Percentiles rank a stretch among this genome's conserved stretches.
These are phyloP conservation scores for Candida sanyiensis DNA, from an alignment of 805 yeast species.

Conservation along the genomic window DNA sequence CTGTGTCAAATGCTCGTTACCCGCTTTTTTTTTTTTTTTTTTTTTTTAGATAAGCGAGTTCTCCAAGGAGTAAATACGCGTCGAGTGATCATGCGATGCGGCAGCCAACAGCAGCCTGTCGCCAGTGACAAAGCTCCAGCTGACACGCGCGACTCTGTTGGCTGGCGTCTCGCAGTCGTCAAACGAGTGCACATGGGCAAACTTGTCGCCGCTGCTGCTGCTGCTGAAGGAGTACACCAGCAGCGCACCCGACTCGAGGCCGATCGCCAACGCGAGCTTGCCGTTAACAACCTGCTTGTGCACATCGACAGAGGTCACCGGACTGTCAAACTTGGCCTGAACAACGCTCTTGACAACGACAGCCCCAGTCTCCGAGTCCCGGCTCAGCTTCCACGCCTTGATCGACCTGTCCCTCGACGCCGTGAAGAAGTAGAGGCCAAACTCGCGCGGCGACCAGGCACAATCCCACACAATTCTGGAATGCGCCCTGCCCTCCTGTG, in stretches of 20 bases:
- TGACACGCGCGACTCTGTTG: constrained; percentile 53
- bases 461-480: constrained; percentile 93
- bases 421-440: constrained; percentile 58
- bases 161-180: constrained; percentile 47
- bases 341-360: constrained; percentile 30
- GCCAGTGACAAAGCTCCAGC: constrained; percentile 40
- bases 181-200: constrained; percentile 30
- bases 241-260: constrained; percentile 65
- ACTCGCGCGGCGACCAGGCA: constrained; percentile 65
- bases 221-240: constrained; percentile 35
- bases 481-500: constrained; percentile 67
- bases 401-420: constrained; percentile 82
- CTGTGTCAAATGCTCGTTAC: too few species aligned
- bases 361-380: constrained; percentile 22
- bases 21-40: too few species aligned
- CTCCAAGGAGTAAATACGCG: constrained; percentile 32
- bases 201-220: constrained; percentile 23
- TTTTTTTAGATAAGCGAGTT: constrained; percentile 5
- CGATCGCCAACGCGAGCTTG: constrained; percentile 47
- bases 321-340: constrained; percentile 41
- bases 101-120: constrained; percentile 43
- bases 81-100: constrained; percentile 62
- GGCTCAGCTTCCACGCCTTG: constrained; percentile 57
- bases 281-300: constrained; percentile 28
- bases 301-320: constrained; percentile 67